Conservation (phyloP, 2,329 filamentous ascomycete genomes). For the Sporothrix pseudoabietina region DNA sequence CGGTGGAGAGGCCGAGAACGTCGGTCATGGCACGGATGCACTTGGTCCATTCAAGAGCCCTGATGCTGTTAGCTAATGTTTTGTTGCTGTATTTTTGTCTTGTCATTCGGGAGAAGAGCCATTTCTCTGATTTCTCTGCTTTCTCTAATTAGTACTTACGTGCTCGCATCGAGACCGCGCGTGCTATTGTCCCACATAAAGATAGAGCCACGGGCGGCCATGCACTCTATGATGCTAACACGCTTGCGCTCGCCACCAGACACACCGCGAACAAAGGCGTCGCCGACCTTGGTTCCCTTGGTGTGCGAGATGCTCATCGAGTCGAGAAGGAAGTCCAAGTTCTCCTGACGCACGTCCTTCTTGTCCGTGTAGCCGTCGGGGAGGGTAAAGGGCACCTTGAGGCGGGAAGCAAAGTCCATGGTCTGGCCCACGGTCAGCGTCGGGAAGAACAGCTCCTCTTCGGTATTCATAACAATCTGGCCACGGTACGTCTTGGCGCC, state of each 20-base stretch:
- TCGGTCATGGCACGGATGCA: constrained; percentile 73
- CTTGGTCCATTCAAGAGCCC: constrained; percentile 56
- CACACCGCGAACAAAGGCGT: constrained; percentile 76
- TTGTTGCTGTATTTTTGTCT: too few species aligned
- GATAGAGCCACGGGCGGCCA: constrained; percentile 72
- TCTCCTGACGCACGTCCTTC: constrained; percentile 46
- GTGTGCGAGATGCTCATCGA: constrained; percentile 97
- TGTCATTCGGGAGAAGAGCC: too few species aligned
- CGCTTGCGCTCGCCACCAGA: constrained; percentile 77
- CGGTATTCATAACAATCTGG: constrained; percentile 82
- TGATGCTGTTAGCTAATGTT: neutral
- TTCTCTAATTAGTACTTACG: constrained; percentile 34
- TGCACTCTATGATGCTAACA: constrained; percentile 77
- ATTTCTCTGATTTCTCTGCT: neutral
- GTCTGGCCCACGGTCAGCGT: constrained; percentile 88
- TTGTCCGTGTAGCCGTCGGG: constrained; percentile 72
- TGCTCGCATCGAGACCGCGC: constrained; percentile 58
- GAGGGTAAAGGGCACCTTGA: constrained; percentile 79
- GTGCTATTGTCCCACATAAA: constrained; percentile 72
- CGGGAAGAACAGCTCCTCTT: constrained; percentile 82
- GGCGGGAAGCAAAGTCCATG: constrained; percentile 79
- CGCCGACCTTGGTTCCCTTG: constrained; percentile 78
- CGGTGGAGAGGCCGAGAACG: constrained; percentile 79
- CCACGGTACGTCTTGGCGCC: constrained; percentile 76
- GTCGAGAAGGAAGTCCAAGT: constrained; percentile 66